Base-by-base conservation (phyloP, 768 basidiomycete genomes). In the button mushroom (Agaricus bisporus) region DNA sequence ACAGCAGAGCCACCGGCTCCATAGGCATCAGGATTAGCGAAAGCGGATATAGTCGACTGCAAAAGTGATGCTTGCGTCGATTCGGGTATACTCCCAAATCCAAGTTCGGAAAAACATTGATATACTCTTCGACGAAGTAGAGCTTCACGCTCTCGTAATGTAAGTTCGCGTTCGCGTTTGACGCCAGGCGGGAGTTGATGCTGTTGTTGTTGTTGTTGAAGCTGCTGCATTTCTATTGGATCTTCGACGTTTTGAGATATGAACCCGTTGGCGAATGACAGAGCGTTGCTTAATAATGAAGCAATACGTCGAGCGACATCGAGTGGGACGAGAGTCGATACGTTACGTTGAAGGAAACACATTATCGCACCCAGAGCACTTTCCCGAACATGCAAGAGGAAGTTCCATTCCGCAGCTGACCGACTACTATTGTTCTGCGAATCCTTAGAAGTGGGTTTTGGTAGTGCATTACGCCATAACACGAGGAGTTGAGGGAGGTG, bases 381-480 rank as follows among this genome's bases (percentile, higher is more conserved):
- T 69, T 97, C 95, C 20, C 95, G 78, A 17, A 98, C 89, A 55
- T 91, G 85, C 7, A 98, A 74, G 2, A 99, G 74, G 70, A 98
- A 99, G 36, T 80, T 77, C 93, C 94, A 98, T 61, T 98, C 97
- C 0, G 79, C 72, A 18, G 80, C 73, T 25, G 83, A 81, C 28
- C 94, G 75, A 15, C 82, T 82, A 4, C 77, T 76, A 14, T 75
- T 78, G 12, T 70, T 70, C 0, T 74, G 69, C 0, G 82, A 73
- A 61, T 98, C 95, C 66, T 97, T 97, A 61, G 79, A 87, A 0
- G 91, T 94, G 0, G 92, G 87, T 68, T 98, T 99, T 1, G 97
- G 94, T 0, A 99, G 76, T 1, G 95, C 94, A 60, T 99, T 99
- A 29, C 97, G 78, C 97, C 97, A 99, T 3, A 99, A 80, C 0